Percentiles rank a stretch among this genome's conserved stretches.
phyloP scores from a whole-genome alignment of 805 yeast genomes.

The Candida tammaniensis region DNA sequence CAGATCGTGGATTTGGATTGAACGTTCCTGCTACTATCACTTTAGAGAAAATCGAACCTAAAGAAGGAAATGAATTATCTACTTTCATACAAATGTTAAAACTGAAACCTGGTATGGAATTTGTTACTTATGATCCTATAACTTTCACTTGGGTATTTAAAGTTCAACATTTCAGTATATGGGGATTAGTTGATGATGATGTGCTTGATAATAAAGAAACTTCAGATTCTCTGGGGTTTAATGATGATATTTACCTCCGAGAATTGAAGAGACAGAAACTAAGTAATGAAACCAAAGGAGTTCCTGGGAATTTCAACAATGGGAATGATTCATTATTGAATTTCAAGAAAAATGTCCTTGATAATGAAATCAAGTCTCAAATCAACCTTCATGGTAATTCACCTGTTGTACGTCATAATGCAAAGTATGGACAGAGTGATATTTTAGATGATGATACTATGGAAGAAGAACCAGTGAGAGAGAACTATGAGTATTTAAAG shows the following conservation, averaged over 20 bases:
- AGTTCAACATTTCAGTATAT: slow-evolving; percentile 89
- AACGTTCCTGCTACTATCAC: slow-evolving; percentile 78
- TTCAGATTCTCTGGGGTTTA: slow-evolving; percentile 16
- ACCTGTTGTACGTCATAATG: too few relatives aligned
- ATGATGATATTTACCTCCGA: slow-evolving; percentile 24
- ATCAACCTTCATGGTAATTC: not conserved
- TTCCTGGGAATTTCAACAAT: slow-evolving; percentile 39
- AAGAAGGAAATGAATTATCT: slow-evolving; percentile 40
- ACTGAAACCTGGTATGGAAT: slow-evolving; percentile 65
- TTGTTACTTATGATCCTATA: slow-evolving; percentile 74
- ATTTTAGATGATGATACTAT: slow-evolving; percentile 13
- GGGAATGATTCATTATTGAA: slow-evolving; percentile 19
- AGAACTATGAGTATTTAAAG: slow-evolving; percentile 32
- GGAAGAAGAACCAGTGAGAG: slow-evolving; percentile 8
- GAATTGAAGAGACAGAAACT: slow-evolving; percentile 36
- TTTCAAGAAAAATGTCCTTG: slow-evolving; percentile 29
- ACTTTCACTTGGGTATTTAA: slow-evolving; percentile 74
- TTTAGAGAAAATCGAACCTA: slow-evolving; percentile 59
- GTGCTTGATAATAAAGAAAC: slow-evolving; percentile 21
- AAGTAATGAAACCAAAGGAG: slow-evolving; percentile 23
- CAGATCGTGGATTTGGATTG: slow-evolving; percentile 63
- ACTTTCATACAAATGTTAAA: slow-evolving; percentile 49
- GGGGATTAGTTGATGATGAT: slow-evolving; percentile 73
- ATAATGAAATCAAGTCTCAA: slow-evolving; percentile 24
- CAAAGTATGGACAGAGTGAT: slow-evolving; percentile 8